Percentiles rank a stretch among this genome's conserved stretches.
phyloP scores from a whole-genome alignment of 2,329 filamentous ascomycete genomes.

The Aspergillus floridensis region DNA sequence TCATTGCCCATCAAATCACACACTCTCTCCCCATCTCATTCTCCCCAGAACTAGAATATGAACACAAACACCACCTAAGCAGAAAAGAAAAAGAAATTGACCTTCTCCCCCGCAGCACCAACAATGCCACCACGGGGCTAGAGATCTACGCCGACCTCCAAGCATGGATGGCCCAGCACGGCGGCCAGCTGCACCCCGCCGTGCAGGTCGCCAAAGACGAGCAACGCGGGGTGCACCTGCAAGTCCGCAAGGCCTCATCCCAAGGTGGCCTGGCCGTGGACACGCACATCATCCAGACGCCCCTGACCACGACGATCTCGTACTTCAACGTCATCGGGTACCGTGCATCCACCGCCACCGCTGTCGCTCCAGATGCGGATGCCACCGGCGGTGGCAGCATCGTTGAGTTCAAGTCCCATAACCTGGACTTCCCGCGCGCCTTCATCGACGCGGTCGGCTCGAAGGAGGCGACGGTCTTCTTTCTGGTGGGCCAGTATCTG shows the following conservation, averaged over 20 bases:
- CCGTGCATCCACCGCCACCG: not conserved
- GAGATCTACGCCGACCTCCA: slow-evolving; percentile 30
- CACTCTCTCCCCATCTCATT: not conserved
- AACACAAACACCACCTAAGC: not conserved
- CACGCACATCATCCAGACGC: slow-evolving; percentile 37
- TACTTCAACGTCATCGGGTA: slow-evolving; percentile 38
- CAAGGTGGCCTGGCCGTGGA: slow-evolving; percentile 23
- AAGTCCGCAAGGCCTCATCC: slow-evolving; percentile 30
- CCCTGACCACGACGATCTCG: slow-evolving; percentile 36
- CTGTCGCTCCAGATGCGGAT: not conserved
- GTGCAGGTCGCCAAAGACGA: slow-evolving; percentile 35
- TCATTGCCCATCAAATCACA: no score
- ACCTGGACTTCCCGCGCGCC: slow-evolving; percentile 45
- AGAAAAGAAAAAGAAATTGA: not conserved
- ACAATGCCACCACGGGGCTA: slow-evolving; percentile 12
- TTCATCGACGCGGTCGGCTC: slow-evolving; percentile 55
- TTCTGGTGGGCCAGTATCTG: slow-evolving; percentile 67
- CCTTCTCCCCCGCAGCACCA: not conserved
- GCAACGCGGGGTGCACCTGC: slow-evolving; percentile 35
- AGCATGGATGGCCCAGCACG: slow-evolving; percentile 33
- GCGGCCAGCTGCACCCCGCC: slow-evolving; percentile 32
- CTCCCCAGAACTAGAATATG: not conserved
- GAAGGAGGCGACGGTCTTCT: slow-evolving; percentile 65
- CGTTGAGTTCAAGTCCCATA: slow-evolving; percentile 30
- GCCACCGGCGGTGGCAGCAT: not conserved